Evolutionary conservation across 2,329 filamentous ascomycete species (phyloP).

Genomic region (Dothideomycetes sp.): DNA sequence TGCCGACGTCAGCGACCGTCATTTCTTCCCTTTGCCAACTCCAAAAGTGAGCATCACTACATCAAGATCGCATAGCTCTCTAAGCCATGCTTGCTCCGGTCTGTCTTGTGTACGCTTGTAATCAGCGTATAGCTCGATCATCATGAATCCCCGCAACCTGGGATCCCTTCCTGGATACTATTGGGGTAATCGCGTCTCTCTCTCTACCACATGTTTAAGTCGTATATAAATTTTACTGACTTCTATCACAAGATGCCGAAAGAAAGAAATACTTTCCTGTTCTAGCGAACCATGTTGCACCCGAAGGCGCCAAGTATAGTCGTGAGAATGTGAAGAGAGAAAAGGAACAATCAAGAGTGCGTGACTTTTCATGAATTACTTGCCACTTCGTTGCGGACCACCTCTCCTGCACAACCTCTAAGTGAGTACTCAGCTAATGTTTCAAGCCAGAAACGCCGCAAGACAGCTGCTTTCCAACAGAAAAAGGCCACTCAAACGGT

Average conservation of each 20-base stretch:
- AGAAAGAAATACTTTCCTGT: slow-evolving; percentile 42
- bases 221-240: too few relatives aligned
- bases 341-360: slow-evolving; percentile 21
- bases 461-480: neutral
- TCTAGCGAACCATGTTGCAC: slow-evolving; percentile 24
- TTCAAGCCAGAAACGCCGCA: slow-evolving; percentile 10
- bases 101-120: too few relatives aligned
- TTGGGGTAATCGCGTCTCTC: too few relatives aligned
- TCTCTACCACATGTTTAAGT: too few relatives aligned
- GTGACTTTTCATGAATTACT: slow-evolving; percentile 3
- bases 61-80: neutral
- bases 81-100: neutral
- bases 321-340: slow-evolving; percentile 27
- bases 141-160: too few relatives aligned
- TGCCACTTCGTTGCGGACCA: neutral
- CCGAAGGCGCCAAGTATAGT: slow-evolving; percentile 28
- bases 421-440: too few relatives aligned
- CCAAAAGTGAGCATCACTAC: neutral
- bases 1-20: neutral
- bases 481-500: slow-evolving; percentile 8
- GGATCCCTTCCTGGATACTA: neutral
- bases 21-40: neutral
- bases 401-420: too few relatives aligned
- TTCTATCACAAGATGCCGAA: slow-evolving; percentile 31
- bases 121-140: too few relatives aligned